phyloP scores from a whole-genome alignment of 2,329 filamentous ascomycete genomes.

The Arthroderma uncinatum region DNA sequence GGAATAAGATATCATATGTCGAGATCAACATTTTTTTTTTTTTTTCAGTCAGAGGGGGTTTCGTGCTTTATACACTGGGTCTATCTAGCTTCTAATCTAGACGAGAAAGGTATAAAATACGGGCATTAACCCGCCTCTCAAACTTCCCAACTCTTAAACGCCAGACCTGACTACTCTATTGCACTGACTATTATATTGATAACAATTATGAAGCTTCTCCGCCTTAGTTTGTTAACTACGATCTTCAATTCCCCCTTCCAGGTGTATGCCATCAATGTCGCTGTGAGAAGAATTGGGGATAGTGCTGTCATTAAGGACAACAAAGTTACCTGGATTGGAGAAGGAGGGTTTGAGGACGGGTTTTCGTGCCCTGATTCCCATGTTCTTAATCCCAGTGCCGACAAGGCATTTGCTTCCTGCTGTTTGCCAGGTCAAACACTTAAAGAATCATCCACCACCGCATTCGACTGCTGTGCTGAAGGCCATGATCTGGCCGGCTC shows the following conservation, averaged over 20 bases:
- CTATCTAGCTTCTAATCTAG: not conserved
- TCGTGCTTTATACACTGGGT: not conserved
- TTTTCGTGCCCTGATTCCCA: constrained; percentile 3
- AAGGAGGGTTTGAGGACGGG: not conserved
- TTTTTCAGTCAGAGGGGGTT: not conserved
- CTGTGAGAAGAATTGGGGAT: not conserved
- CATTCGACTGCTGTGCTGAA: constrained; percentile 4
- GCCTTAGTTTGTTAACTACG: not conserved
- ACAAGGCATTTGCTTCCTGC: constrained; percentile 1
- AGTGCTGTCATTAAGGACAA: not conserved
- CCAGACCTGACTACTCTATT: not conserved
- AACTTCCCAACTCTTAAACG: not conserved
- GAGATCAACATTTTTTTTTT: not conserved
- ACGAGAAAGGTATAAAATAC: not conserved
- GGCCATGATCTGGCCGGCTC: constrained; percentile 5
- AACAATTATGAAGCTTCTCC: not conserved
- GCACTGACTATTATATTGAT: not conserved
- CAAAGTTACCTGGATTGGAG: not conserved
- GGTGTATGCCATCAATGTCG: not conserved
- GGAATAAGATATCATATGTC: constrained; percentile 1
- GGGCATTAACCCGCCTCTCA: not conserved
- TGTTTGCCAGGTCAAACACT: not conserved
- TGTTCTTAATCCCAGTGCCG: not conserved
- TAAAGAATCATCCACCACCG: not conserved
- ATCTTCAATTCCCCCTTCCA: not conserved